A percentile compares a stretch with the other conserved stretches of the same genome.
Evolutionary conservation across 2,329 filamentous ascomycete genomes (phyloP).

Genomic region (Clonostachys rosea): DNA sequence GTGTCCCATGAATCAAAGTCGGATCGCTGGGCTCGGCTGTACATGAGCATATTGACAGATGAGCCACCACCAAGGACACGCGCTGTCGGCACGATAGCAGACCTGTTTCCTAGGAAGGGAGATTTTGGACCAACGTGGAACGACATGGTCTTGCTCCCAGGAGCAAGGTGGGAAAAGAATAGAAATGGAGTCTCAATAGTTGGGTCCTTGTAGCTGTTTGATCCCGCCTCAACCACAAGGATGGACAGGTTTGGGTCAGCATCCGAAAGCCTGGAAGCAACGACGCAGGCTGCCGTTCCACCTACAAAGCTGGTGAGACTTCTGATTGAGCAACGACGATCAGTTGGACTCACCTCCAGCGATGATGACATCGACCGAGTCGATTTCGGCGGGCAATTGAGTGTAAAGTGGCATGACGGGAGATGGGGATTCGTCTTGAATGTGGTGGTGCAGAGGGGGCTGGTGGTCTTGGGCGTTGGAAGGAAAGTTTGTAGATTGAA

Average conservation of each 20-base stretch:
- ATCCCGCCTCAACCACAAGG: conserved; percentile 29
- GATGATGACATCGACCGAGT: conserved; percentile 46
- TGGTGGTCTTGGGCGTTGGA: too few species aligned
- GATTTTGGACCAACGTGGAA: conserved; percentile 15
- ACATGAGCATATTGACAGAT: conserved; percentile 25
- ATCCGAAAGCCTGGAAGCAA: conserved; percentile 42
- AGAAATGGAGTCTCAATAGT: conserved; percentile 35
- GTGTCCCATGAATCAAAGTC: conserved; percentile 11
- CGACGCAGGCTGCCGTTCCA: conserved; percentile 39
- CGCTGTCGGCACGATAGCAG: conserved; percentile 13
- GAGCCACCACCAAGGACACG: conserved; percentile 23
- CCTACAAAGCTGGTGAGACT: conserved; percentile 16
- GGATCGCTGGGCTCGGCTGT: conserved; percentile 15
- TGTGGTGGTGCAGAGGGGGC: too few species aligned
- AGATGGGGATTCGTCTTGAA: too few species aligned
- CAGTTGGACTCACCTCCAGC: conserved; percentile 29
- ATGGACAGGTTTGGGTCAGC: conserved; percentile 42
- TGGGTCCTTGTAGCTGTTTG: conserved; percentile 15
- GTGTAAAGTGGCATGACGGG: conserved; percentile 17
- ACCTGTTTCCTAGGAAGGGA: conserved; percentile 11
- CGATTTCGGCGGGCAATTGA: conserved; percentile 17
- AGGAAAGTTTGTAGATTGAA: too few species aligned
- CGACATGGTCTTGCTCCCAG: conserved; percentile 10
- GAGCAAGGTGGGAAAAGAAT: conserved; percentile 8
- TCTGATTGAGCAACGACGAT: too few species aligned